Evolutionary conservation across 2,329 filamentous ascomycete genomes (phyloP).

Genomic region (Xylariaceae sp.): DNA sequence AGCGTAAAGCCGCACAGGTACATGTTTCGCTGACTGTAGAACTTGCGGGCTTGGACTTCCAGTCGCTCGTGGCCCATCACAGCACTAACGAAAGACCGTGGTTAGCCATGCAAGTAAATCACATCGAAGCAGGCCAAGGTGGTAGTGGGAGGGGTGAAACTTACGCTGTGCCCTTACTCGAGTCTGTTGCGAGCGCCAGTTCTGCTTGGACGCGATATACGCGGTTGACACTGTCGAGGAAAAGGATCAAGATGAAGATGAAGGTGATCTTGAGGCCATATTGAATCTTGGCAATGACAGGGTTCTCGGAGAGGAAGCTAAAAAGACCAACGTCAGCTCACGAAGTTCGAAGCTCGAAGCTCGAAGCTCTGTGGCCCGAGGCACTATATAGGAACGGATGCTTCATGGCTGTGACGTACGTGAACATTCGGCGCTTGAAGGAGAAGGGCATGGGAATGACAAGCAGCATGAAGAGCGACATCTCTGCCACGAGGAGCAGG

Average conservation of each 20-base stretch:
- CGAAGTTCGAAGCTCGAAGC: neutral
- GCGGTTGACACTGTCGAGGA: constrained; percentile 91
- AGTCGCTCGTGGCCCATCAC: constrained; percentile 89
- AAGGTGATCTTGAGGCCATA: constrained; percentile 99
- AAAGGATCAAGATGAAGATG: constrained; percentile 97
- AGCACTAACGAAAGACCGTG: constrained; percentile 35
- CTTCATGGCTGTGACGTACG: constrained; percentile 39
- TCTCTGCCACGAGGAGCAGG: constrained; percentile 74
- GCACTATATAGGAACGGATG: neutral
- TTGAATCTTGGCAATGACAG: constrained; percentile 80
- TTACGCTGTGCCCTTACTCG: constrained; percentile 42
- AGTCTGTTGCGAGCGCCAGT: constrained; percentile 66
- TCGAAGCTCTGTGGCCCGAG: neutral
- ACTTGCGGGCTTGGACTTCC: constrained; percentile 98
- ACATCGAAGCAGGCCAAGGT: constrained; percentile 13
- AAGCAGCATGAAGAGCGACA: constrained; percentile 72
- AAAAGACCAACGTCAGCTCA: constrained; percentile 11
- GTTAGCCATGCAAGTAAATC: neutral
- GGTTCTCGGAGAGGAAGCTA: constrained; percentile 90
- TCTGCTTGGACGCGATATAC: constrained; percentile 96
- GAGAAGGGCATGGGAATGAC: constrained; percentile 86
- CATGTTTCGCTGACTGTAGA: constrained; percentile 99
- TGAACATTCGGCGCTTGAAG: constrained; percentile 78
- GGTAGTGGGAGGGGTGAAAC: constrained; percentile 26
- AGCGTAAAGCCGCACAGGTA: constrained; percentile 99